Conservation (phyloP, 768 basidiomycete species). For the Suillus subalutaceus region DNA sequence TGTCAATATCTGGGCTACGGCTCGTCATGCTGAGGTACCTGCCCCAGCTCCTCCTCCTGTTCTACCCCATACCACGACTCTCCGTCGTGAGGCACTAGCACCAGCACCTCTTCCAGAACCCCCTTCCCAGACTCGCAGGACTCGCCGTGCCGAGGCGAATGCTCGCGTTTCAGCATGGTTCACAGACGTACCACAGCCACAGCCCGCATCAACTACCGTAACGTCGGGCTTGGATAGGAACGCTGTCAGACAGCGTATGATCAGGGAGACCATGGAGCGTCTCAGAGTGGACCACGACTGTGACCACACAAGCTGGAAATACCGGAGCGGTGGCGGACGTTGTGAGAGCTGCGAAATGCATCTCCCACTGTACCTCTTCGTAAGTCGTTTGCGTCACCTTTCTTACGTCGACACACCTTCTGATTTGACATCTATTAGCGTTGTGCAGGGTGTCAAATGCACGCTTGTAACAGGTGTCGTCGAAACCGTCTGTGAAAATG, state of each 20-base stretch:
- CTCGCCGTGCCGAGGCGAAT: neutral
- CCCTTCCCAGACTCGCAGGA: neutral
- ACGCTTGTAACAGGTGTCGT: constrained; percentile 40
- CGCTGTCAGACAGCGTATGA: constrained; percentile 21
- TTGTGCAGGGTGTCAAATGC: constrained; percentile 36
- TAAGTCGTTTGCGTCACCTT: constrained; percentile 33
- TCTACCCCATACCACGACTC: neutral
- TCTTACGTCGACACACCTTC: neutral
- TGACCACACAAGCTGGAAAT: constrained; percentile 44
- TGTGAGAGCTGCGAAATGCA: constrained; percentile 50
- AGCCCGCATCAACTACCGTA: neutral
- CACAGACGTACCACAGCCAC: constrained; percentile 4
- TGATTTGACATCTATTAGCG: constrained; percentile 24
- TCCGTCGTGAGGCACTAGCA: neutral
- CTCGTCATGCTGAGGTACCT: neutral
- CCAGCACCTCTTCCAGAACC: constrained; percentile 10
- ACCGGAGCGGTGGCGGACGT: constrained; percentile 42
- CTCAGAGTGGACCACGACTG: constrained; percentile 62
- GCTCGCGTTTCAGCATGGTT: neutral
- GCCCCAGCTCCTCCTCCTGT: neutral
- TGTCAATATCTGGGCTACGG: neutral
- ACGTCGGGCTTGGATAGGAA: neutral
- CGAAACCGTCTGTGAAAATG: constrained; percentile 36
- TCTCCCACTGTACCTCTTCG: constrained; percentile 50
- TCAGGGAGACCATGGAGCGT: constrained; percentile 36